These are phyloP conservation scores for Penicillium robsamsonii DNA, from an alignment of 495 filamentous ascomycete species.

Conservation along the genomic window DNA sequence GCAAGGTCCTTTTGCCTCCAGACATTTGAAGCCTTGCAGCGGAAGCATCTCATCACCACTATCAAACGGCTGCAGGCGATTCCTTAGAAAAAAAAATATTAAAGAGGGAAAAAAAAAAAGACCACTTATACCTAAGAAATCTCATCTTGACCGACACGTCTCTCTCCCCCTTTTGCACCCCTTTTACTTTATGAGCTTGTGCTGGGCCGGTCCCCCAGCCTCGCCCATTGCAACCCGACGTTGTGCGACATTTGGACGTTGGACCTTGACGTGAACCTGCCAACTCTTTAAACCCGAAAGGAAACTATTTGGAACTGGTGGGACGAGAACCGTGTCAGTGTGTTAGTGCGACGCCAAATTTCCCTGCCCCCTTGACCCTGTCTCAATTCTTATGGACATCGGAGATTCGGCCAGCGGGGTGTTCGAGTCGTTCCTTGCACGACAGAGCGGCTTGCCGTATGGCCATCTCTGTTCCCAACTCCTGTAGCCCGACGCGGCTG, in stretches of 20 bases:
- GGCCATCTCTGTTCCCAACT: constrained; percentile 47
- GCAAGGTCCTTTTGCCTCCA: constrained; percentile 31
- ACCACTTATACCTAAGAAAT: constrained; percentile 4
- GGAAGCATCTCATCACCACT: constrained; percentile 21
- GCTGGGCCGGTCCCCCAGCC: constrained; percentile 29
- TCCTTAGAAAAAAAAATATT: constrained; percentile 5
- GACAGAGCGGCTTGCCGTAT: constrained; percentile 36
- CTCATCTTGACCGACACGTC: constrained; percentile 22
- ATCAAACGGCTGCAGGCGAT: constrained; percentile 16
- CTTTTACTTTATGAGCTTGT: constrained; percentile 20
- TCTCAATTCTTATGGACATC: constrained; percentile 42
- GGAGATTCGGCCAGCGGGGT: constrained; percentile 32
- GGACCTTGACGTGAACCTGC: constrained; percentile 6
- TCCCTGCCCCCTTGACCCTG: constrained; percentile 14
- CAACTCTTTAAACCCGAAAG: background rate
- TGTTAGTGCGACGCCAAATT: background rate
- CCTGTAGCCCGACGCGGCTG: constrained; percentile 41
- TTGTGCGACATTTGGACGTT: constrained; percentile 29
- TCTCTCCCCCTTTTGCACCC: constrained; percentile 19
- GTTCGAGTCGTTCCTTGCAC: constrained; percentile 35
- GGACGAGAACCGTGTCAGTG: background rate
- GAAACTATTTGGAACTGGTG: background rate
- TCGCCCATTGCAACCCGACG: constrained; percentile 33
- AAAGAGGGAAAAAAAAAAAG: background rate
- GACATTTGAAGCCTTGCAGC: constrained; percentile 31